Percentiles rank a stretch among this genome's conserved stretches.
Evolutionary conservation across 176 grass and related monocot genomes (phyloP).

Genomic region (Calamus simplicifolius): DNA sequence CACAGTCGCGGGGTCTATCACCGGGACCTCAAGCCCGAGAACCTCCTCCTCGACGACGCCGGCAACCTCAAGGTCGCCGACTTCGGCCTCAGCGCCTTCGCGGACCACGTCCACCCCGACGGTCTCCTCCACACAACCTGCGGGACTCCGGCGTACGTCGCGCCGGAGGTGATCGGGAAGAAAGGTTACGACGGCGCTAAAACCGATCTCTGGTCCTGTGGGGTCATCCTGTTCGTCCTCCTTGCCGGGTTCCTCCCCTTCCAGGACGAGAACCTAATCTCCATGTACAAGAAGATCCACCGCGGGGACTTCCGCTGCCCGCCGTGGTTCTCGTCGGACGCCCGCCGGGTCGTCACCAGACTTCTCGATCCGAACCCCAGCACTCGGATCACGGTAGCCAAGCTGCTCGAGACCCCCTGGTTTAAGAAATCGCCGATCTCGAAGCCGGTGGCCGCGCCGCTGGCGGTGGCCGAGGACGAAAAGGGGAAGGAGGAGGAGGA

Average conservation of each 20-base stretch:
- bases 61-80: constrained; percentile 47
- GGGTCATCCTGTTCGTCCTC: constrained; percentile 54
- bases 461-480: neutral
- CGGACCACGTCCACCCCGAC: constrained; percentile 23
- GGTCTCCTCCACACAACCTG: constrained; percentile 43
- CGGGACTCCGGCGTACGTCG: constrained; percentile 44
- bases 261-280: constrained; percentile 35
- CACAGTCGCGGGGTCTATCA: constrained; percentile 40
- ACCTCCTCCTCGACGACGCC: constrained; percentile 42
- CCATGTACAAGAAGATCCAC: constrained; percentile 47
- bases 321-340: constrained; percentile 26
- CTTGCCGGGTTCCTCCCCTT: constrained; percentile 36
- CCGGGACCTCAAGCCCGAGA: constrained; percentile 51
- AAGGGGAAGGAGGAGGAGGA: neutral
- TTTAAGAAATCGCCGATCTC: constrained; percentile 22
- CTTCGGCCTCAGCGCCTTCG: constrained; percentile 38
- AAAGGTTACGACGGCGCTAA: constrained; percentile 48
- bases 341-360: constrained; percentile 21
- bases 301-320: constrained; percentile 32
- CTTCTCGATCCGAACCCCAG: constrained; percentile 33
- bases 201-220: constrained; percentile 51
- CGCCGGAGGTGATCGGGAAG: constrained; percentile 35
- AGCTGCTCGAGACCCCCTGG: constrained; percentile 29
- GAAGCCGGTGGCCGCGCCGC: neutral
- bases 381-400: constrained; percentile 27